These are phyloP conservation scores for Microsporum canis DNA, from an alignment of 2,329 filamentous ascomycete genomes.

Conservation along the genomic window DNA sequence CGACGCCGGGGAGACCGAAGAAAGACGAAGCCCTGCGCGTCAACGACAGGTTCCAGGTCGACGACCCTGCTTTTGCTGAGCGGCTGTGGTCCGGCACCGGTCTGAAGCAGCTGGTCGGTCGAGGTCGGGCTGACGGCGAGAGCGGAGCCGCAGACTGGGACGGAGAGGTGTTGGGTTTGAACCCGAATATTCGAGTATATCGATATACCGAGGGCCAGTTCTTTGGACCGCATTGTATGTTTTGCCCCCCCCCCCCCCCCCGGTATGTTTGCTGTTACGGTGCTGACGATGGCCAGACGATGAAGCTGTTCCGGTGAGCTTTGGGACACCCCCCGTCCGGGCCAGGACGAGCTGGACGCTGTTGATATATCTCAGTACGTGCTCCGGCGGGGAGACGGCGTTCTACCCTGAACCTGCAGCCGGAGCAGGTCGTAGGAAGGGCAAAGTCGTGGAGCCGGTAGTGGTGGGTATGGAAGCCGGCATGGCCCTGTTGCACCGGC, in stretches of 20 bases:
- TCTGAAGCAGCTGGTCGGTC: conserved; percentile 48
- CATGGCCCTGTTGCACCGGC: conserved; percentile 73
- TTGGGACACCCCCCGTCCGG: conserved; percentile 42
- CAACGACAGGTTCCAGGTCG: conserved; percentile 78
- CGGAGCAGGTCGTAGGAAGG: conserved; percentile 29
- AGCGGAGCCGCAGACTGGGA: conserved; percentile 48
- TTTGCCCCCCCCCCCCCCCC: not conserved
- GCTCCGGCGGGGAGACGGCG: conserved; percentile 76
- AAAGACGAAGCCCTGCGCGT: conserved; percentile 71
- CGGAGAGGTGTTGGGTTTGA: conserved; percentile 70
- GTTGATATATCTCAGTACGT: conserved; percentile 76
- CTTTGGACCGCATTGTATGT: conserved; percentile 83
- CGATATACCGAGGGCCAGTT: conserved; percentile 77
- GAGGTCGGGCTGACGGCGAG: not conserved
- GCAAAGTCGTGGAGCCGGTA: conserved; percentile 48
- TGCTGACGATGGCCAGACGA: conserved; percentile 51
- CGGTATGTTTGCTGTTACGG: not conserved
- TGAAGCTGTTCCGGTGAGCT: conserved; percentile 62
- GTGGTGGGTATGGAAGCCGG: conserved; percentile 68
- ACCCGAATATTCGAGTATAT: conserved; percentile 81
- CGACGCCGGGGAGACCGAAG: conserved; percentile 67
- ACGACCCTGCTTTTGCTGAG: conserved; percentile 63
- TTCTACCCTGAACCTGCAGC: conserved; percentile 60
- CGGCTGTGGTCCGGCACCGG: conserved; percentile 68
- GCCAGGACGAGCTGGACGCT: conserved; percentile 83